phyloP scores from a whole-genome alignment of 148 eudicot genomes.

The Persicaria tinctoria region DNA sequence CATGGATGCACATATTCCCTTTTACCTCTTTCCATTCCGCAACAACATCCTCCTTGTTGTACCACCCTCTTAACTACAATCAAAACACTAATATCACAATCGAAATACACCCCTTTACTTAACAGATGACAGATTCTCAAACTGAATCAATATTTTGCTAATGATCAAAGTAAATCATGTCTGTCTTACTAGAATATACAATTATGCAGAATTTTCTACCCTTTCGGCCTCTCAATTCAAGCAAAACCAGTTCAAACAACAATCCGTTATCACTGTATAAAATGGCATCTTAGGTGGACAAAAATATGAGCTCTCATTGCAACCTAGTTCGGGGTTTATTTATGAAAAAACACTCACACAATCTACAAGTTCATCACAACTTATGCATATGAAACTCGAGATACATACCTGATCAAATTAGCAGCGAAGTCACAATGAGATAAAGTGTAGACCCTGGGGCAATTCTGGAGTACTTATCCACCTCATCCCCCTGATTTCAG shows the following conservation, averaged over 20 bases:
- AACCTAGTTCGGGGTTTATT: not conserved
- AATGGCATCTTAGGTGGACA: not conserved
- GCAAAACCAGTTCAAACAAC: not conserved
- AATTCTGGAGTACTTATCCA: conserved; percentile 31
- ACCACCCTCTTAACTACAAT: no score
- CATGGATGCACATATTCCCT: no score
- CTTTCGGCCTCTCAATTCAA: no score
- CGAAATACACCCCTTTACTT: not conserved
- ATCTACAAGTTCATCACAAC: not conserved
- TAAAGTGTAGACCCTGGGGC: conserved; percentile 71
- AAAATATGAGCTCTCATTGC: not conserved
- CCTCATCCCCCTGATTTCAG: conserved; percentile 63
- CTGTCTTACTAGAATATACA: not conserved
- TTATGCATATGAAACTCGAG: conserved; percentile 22
- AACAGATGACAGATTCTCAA: not conserved
- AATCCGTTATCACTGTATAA: not conserved
- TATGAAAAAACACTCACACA: not conserved
- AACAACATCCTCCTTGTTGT: no score
- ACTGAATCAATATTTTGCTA: not conserved
- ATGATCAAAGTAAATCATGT: not conserved
- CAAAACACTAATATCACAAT: no score
- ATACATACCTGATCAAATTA: conserved; percentile 69
- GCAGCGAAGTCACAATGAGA: conserved; percentile 94
- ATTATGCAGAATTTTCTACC: no score
- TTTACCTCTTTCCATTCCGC: no score